Evolutionary conservation across 257 asterid genomes (phyloP).

Genomic region (Scutellaria minor): DNA sequence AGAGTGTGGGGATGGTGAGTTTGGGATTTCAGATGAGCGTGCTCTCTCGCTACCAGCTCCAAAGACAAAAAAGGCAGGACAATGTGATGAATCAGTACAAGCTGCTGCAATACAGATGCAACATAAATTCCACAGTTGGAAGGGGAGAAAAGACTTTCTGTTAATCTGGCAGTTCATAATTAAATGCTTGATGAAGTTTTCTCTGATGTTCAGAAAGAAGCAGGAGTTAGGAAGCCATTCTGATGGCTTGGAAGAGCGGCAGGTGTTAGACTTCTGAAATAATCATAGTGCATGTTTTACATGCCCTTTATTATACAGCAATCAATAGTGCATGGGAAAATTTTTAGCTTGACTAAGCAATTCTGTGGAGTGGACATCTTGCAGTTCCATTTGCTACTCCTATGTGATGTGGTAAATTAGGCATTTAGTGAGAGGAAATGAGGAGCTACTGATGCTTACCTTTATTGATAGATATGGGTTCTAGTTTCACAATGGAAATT

Average conservation of each 20-base stretch:
- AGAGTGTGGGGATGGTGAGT: no score
- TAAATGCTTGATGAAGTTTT: conserved; percentile 53
- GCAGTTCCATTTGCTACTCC: neutral
- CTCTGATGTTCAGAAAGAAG: conserved; percentile 42
- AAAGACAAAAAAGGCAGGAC: no score
- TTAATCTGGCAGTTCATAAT: no score
- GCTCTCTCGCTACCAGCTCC: no score
- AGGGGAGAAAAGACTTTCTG: no score
- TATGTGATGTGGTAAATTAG: conserved; percentile 12
- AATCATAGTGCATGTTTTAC: conserved; percentile 7
- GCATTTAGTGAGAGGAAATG: conserved; percentile 8
- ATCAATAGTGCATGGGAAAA: conserved; percentile 1
- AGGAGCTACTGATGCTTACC: conserved; percentile 7
- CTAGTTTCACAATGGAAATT: neutral
- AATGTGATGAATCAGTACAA: no score
- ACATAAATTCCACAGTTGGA: no score
- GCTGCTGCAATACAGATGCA: no score
- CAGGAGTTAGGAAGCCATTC: conserved; percentile 49
- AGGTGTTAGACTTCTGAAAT: conserved; percentile 51
- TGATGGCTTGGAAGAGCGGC: conserved; percentile 66
- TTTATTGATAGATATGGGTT: conserved; percentile 13
- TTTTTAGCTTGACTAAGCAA: conserved; percentile 17
- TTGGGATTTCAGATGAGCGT: no score
- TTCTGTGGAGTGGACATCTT: conserved; percentile 7
- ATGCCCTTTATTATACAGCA: conserved; percentile 19